These are phyloP conservation scores for Dactylellina sp. DNA, from an alignment of 2,329 filamentous ascomycete genomes.

Conservation along the genomic window DNA sequence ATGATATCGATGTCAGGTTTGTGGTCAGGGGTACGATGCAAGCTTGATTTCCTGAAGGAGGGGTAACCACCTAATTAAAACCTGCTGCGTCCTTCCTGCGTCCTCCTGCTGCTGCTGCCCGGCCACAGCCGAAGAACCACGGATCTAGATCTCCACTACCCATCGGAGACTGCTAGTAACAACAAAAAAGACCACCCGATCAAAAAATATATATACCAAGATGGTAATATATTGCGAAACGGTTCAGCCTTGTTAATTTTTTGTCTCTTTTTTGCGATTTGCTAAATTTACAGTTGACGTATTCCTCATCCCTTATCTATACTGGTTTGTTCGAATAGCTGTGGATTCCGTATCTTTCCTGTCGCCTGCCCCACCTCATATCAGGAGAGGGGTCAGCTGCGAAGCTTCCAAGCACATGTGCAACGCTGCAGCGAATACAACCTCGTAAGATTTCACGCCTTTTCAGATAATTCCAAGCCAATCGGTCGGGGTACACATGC, in stretches of 20 bases:
- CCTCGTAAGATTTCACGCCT: constrained; percentile 16
- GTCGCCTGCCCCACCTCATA: constrained; percentile 37
- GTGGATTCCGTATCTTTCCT: constrained; percentile 15
- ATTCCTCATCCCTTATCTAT: too few species aligned
- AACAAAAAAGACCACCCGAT: too few species aligned
- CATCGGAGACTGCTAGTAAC: background rate
- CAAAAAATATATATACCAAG: background rate
- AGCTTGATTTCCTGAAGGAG: constrained; percentile 11
- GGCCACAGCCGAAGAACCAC: constrained; percentile 11
- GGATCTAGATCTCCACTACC: constrained; percentile 2
- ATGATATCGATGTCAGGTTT: constrained; percentile 28
- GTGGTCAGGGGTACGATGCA: constrained; percentile 24
- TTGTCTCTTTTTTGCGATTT: too few species aligned
- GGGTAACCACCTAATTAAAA: constrained; percentile 18
- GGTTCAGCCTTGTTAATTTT: background rate
- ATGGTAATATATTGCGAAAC: background rate
- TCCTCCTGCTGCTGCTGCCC: constrained; percentile 5
- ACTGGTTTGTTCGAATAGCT: too few species aligned
- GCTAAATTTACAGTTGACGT: too few species aligned
- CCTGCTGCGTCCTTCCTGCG: too few species aligned
- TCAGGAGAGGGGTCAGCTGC: constrained; percentile 48
- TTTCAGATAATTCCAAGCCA: constrained; percentile 9
- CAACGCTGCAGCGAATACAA: constrained; percentile 25
- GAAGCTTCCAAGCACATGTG: constrained; percentile 25
- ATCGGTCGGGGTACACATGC: background rate